phyloP scores from a whole-genome alignment of 169 alveolate genomes.

The Cryptosporidium sp. region DNA sequence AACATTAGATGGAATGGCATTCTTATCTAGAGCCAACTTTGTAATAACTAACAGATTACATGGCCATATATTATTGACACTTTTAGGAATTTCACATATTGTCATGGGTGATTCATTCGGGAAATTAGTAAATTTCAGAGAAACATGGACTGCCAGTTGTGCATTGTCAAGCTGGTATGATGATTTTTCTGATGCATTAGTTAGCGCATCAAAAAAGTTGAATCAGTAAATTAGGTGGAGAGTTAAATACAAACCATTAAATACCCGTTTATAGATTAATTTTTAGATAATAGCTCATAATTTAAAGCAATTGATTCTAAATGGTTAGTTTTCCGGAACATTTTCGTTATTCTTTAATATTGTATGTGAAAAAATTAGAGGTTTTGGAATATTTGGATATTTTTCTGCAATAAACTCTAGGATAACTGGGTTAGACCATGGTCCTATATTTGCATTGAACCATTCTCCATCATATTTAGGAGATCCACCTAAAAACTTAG shows the following conservation, averaged over 20 bases:
- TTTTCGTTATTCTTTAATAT: constrained; percentile 30
- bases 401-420: constrained; percentile 60
- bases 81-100: constrained; percentile 41
- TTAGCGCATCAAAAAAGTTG: constrained; percentile 30
- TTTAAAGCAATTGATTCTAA: neutral
- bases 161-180: constrained; percentile 55
- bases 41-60: constrained; percentile 72
- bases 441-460: constrained; percentile 62
- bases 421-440: constrained; percentile 49
- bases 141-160: constrained; percentile 70
- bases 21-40: constrained; percentile 65
- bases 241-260: neutral
- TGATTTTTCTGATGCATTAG: constrained; percentile 56
- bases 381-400: constrained; percentile 60
- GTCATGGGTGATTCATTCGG: constrained; percentile 74
- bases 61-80: constrained; percentile 47
- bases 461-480: constrained; percentile 61
- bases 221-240: neutral
- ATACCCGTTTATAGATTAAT: neutral
- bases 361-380: constrained; percentile 37
- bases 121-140: constrained; percentile 36
- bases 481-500: constrained; percentile 82
- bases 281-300: neutral
- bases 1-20: constrained; percentile 76
- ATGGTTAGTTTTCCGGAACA: constrained; percentile 12